phyloP scores from a whole-genome alignment of 768 basidiomycete species.

The Pulveroboletus sp. region DNA sequence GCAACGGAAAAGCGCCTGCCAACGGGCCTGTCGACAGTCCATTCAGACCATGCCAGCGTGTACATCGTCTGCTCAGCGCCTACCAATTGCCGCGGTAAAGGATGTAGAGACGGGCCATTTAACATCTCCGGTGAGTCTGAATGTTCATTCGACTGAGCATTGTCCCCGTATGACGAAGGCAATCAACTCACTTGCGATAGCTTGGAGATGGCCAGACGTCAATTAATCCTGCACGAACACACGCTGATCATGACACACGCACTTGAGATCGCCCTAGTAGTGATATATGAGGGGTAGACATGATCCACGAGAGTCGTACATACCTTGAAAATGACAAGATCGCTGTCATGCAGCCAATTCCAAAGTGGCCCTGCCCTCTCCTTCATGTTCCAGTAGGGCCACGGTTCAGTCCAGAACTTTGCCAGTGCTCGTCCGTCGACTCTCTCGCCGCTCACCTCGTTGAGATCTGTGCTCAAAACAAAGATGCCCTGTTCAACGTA shows the following conservation, averaged over 20 bases:
- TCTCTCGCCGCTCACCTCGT: conserved; percentile 23
- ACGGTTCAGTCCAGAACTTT: conserved; percentile 71
- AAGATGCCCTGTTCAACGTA: conserved; percentile 74
- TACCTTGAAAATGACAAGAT: conserved; percentile 84
- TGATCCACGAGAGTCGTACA: conserved; percentile 2
- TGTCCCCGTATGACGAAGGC: neutral
- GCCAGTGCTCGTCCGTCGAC: conserved; percentile 23
- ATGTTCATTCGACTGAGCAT: conserved; percentile 2
- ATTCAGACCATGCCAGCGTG: neutral
- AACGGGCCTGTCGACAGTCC: conserved; percentile 54
- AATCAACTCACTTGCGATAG: conserved; percentile 70
- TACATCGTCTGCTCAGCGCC: conserved; percentile 8
- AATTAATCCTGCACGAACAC: neutral
- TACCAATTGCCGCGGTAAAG: conserved; percentile 70
- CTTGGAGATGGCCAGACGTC: conserved; percentile 31
- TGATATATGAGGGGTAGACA: neutral
- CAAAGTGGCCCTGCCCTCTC: conserved; percentile 48
- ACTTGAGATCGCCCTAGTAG: conserved; percentile 87
- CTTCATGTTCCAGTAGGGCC: conserved; percentile 74
- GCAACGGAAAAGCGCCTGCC: conserved; percentile 69
- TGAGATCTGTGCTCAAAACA: conserved; percentile 46
- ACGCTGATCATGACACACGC: conserved; percentile 27
- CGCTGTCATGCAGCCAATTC: conserved; percentile 45
- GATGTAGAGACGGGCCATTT: conserved; percentile 80
- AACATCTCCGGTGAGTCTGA: conserved; percentile 85